Base-by-base conservation (phyloP, 2,329 filamentous ascomycete genomes). In the Gaeumannomyces tritici region DNA sequence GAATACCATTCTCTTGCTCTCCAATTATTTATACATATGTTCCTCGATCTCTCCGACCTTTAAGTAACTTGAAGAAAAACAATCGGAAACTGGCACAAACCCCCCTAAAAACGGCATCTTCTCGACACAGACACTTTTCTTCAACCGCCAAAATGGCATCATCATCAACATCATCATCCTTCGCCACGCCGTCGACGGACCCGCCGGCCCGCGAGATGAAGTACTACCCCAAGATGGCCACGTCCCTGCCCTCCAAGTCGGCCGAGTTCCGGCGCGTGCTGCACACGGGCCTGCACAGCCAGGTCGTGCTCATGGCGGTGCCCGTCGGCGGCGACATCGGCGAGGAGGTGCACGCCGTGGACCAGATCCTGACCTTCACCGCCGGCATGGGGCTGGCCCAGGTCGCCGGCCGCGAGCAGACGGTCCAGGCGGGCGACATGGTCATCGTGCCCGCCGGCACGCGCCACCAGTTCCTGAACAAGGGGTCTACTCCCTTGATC, bases 401-500 rank as follows among this genome's bases (percentile, higher is more conserved):
- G 3, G 79, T 88, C 5, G 80, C 78, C 21, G 83, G 83, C 1
- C 82, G 82, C 62, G 81, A 86, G 61, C 83, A 86, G 62, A 72
- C 75, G 29, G 74, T 76, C 5, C 27, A 73, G 56, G 73, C 71
- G 0, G 73, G 73, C 18, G 73, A 75, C 55, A 71, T 75, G 63
- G 72, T 74, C 8, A 70, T 73, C 55, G 85, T 88, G 3, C 85
- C 86, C 0, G 86, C 85, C 0, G 85, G 85, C 0, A 88, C 85
- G 2, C 82, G 85, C 70, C 85, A 88, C 69, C 84, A 88, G 69
- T 88, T 88, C 70, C 74, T 87, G 60, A 88, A 87, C 63, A 84
- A 77, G 2, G 84, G 85, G 1, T 76, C 81, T 0, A 78, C 79
- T 60, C 84, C 85, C 2, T 70, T 88, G 61, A 82, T 87, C 66